Conservation (phyloP, 306 rosid genomes). For the Lathyrus aphaca region DNA sequence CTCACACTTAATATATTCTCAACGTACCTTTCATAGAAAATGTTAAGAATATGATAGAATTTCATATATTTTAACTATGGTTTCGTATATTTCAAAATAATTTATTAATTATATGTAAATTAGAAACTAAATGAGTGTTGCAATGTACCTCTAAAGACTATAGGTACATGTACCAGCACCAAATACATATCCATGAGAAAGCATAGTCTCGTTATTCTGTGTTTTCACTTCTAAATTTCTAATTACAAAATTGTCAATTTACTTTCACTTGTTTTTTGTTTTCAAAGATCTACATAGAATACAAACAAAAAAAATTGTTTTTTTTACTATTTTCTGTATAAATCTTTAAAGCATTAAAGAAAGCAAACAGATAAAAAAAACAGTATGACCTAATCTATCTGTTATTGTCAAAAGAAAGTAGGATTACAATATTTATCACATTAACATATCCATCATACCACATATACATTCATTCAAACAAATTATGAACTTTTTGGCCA, state of each 20-base stretch:
- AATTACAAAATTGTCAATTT: not conserved
- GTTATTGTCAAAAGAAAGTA: not conserved
- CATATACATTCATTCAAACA: not conserved
- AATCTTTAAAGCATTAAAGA: not conserved
- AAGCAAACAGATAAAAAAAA: not conserved
- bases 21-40: too few species aligned
- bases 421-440: not conserved
- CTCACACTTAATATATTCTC: too few species aligned
- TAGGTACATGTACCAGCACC: too few species aligned
- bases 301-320: not conserved
- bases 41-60: too few species aligned
- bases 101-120: too few species aligned
- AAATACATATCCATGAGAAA: too few species aligned
- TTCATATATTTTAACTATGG: too few species aligned
- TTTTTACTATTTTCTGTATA: not conserved
- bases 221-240: not conserved
- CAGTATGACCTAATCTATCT: not conserved
- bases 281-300: not conserved
- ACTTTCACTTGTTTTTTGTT: not conserved
- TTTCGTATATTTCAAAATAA: too few species aligned
- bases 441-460: not conserved
- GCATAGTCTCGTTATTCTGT: not conserved
- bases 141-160: too few species aligned
- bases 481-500: slow-evolving; percentile 8
- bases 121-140: too few species aligned